Conservation (phyloP, 2,329 filamentous ascomycete species). For the Neocucurbitaria cava region DNA sequence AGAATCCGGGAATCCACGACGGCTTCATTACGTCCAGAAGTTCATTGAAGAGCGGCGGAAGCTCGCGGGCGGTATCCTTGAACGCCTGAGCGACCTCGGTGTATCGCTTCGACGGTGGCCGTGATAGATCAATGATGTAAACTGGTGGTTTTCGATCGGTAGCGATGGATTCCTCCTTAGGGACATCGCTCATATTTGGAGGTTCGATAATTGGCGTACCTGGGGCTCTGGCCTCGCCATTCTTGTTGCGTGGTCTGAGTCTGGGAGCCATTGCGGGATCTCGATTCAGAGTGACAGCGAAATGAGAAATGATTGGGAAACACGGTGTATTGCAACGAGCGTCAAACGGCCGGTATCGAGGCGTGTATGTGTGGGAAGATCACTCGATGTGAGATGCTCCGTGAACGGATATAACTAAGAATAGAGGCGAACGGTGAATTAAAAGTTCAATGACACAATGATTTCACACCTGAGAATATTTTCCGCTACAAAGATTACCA, state of each 20-base stretch:
- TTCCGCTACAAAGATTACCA: no score
- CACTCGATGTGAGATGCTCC: not conserved
- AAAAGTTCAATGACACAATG: not conserved
- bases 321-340: no score
- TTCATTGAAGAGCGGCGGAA: conserved; percentile 61
- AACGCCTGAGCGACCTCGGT: conserved; percentile 56
- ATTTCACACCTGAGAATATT: not conserved
- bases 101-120: conserved; percentile 61
- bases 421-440: not conserved
- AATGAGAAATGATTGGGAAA: not conserved
- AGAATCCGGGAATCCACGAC: conserved; percentile 2
- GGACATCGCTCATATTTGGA: not conserved
- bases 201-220: not conserved
- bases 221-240: not conserved
- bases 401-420: no score
- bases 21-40: conserved; percentile 45
- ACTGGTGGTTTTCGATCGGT: conserved; percentile 33
- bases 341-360: no score
- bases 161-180: not conserved
- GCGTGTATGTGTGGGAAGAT: no score
- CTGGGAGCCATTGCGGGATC: not conserved
- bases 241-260: not conserved
- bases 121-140: conserved; percentile 62
- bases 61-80: conserved; percentile 50
- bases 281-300: not conserved